A percentile compares a stretch with the other conserved stretches of the same genome.
Conservation (phyloP, 495 filamentous ascomycete genomes). For the Podospora bellae-mahoneyi region DNA sequence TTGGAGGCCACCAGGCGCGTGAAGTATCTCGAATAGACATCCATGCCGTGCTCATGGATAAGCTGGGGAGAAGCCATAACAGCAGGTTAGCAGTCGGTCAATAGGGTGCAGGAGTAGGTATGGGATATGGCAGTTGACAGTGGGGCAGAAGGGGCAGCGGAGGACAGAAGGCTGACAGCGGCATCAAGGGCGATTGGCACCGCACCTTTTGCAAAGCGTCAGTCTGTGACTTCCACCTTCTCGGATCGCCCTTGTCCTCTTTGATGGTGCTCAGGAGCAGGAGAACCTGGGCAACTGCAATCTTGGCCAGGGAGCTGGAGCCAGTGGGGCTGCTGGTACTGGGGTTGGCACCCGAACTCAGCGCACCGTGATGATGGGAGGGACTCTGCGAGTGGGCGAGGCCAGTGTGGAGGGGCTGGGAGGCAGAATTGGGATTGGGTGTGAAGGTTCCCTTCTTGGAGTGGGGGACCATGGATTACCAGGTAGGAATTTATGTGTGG, state of each 20-base stretch:
- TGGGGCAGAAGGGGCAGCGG: not conserved
- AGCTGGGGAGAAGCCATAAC: constrained; percentile 51
- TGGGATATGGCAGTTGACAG: constrained; percentile 4
- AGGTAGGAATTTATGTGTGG: constrained; percentile 11
- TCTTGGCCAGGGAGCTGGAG: constrained; percentile 68
- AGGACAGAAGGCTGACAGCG: constrained; percentile 2
- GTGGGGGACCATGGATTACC: constrained; percentile 40
- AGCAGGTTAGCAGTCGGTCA: constrained; percentile 11
- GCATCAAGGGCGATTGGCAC: not conserved
- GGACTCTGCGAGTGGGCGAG: constrained; percentile 45
- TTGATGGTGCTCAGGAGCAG: constrained; percentile 89
- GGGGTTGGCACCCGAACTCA: constrained; percentile 58
- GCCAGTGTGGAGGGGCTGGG: constrained; percentile 47
- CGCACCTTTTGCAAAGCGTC: constrained; percentile 86
- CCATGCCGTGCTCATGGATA: constrained; percentile 94
- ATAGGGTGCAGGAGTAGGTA: constrained; percentile 1
- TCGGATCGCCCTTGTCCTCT: constrained; percentile 79
- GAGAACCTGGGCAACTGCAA: constrained; percentile 92
- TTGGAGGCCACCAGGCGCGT: constrained; percentile 80
- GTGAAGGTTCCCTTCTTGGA: constrained; percentile 52
- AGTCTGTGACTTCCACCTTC: constrained; percentile 90
- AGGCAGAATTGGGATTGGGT: constrained; percentile 52
- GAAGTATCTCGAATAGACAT: constrained; percentile 90
- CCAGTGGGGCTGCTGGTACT: constrained; percentile 64
- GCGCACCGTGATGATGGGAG: constrained; percentile 50